A percentile compares a stretch with the other conserved stretches of the same genome.
Conservation (phyloP, 495 filamentous ascomycete genomes). For the Neurospora sp. region DNA sequence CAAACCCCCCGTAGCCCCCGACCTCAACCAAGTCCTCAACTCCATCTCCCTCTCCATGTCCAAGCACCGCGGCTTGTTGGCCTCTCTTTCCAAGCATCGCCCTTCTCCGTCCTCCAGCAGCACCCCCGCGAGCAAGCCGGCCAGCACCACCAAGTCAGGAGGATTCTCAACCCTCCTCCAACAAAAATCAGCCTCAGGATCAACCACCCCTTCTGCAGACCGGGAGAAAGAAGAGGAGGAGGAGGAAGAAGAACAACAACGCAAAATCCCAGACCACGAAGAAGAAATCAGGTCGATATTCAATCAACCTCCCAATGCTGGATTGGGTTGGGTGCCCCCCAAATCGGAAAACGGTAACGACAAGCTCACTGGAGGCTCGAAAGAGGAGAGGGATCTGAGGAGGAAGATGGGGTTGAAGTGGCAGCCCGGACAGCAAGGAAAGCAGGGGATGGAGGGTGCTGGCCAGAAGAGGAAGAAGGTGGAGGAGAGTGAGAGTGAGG, state of each 20-base stretch:
- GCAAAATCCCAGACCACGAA: slow-evolving; percentile 9
- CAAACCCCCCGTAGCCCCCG: slow-evolving; percentile 16
- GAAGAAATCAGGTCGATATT: slow-evolving; percentile 17
- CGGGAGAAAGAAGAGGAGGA: neutral
- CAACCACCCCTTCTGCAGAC: neutral
- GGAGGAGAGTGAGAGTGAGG: slow-evolving; percentile 42
- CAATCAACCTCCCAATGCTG: slow-evolving; percentile 25
- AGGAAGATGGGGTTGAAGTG: slow-evolving; percentile 20
- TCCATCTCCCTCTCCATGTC: slow-evolving; percentile 16
- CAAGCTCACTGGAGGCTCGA: too few relatives aligned
- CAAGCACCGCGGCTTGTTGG: slow-evolving; percentile 6
- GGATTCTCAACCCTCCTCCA: slow-evolving; percentile 11
- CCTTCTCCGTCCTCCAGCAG: too few relatives aligned
- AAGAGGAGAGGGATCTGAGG: slow-evolving; percentile 17
- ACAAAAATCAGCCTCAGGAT: neutral
- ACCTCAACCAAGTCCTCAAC: slow-evolving; percentile 26
- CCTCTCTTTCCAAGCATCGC: slow-evolving; percentile 5
- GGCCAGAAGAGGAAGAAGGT: slow-evolving; percentile 11
- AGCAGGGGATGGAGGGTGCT: neutral
- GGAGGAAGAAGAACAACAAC: too few relatives aligned
- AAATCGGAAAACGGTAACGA: neutral
- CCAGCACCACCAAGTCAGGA: neutral
- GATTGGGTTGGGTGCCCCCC: slow-evolving; percentile 18
- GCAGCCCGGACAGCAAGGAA: slow-evolving; percentile 7
- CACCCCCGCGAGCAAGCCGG: too few relatives aligned